Evolutionary conservation across 768 basidiomycete genomes (phyloP), one percentile per base, ranked within the genome.

Genomic region (Leccinum boreale): DNA sequence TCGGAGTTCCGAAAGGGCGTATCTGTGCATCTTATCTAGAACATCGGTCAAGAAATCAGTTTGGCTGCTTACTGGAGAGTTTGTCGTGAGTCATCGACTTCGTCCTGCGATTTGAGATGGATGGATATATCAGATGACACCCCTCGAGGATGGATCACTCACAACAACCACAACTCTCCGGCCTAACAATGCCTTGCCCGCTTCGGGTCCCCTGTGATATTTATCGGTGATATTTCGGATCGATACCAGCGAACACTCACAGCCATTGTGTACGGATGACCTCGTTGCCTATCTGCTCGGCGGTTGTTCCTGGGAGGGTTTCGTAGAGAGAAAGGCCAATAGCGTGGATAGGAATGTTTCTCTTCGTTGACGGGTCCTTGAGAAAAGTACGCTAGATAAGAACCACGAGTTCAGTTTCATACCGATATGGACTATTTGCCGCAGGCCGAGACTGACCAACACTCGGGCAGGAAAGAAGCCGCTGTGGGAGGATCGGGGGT

Each of bases 221-320:
- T 21, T 28, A 56, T 65, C 28, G 8, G 31, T 35, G 21, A 28
- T 57, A 45, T 19, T n/a, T 24, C 23, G 35, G 52, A 46, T 48
- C 24, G 53, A 52, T 49, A 42, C 57, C 50, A 29, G 35, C 44
- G 15, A 51, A 55, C 19, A 77, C 88, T 70, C 72, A 91, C 90
- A 98, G 78, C 97, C 97, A 99, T 73, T 99, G 97, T 15, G 95
- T 99, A 55, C 95, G 83, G 65, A 97, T 78, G 62, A 99, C 92
- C 70, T 97, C 87, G 58, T 77, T 81, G 50, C 91, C 91, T 52
- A 94, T 81, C 70, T 87, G 83, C 64, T 93, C 85, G 28, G 73
- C 84, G 1, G 85, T 85, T 4, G 84, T 82, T 17, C 87, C 92
- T 5, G 86, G 86, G 17, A 98, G 79, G 26, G 90, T 84, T 71